Evolutionary conservation across 2,329 filamentous ascomycete genomes (phyloP).

Genomic region (Sclerotinia minor): DNA sequence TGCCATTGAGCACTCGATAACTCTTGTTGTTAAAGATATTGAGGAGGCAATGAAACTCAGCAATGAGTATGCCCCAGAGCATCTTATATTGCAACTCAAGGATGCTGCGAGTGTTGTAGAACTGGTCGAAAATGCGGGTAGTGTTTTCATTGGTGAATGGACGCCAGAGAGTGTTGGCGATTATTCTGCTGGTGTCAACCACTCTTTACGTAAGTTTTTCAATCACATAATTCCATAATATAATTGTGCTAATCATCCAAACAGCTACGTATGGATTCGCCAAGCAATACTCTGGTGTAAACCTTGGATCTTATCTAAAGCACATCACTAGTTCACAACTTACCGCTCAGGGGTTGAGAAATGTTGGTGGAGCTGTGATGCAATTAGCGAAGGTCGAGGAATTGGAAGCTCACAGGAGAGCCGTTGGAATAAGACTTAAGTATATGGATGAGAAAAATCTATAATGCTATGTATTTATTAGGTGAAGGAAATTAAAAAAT

Average conservation of each 20-base stretch:
- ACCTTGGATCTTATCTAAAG: slow-evolving; percentile 93
- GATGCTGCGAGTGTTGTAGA: slow-evolving; percentile 74
- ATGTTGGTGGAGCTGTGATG: slow-evolving; percentile 90
- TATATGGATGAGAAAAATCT: slow-evolving; percentile 42
- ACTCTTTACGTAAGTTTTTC: slow-evolving; percentile 80
- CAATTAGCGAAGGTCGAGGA: slow-evolving; percentile 92
- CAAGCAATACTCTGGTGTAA: slow-evolving; percentile 97
- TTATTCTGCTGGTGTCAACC: slow-evolving; percentile 97
- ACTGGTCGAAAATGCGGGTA: slow-evolving; percentile 87
- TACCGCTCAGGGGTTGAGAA: slow-evolving; percentile 78
- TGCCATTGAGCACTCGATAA: slow-evolving; percentile 87
- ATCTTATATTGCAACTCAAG: slow-evolving; percentile 86
- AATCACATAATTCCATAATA: neutral
- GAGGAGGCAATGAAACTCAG: slow-evolving; percentile 77
- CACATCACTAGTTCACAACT: slow-evolving; percentile 95
- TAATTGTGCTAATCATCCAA: slow-evolving; percentile 22
- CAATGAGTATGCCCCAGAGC: slow-evolving; percentile 95
- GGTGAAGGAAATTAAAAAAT: slow-evolving; percentile 7
- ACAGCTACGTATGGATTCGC: slow-evolving; percentile 95
- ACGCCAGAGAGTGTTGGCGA: slow-evolving; percentile 97
- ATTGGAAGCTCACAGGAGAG: slow-evolving; percentile 84
- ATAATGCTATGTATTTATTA: slow-evolving; percentile 16
- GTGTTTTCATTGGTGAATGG: slow-evolving; percentile 94
- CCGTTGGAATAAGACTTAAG: slow-evolving; percentile 64
- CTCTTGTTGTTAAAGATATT: slow-evolving; percentile 70